Evolutionary conservation across 768 basidiomycete species (phyloP).

Genomic region (Boletus sp.): DNA sequence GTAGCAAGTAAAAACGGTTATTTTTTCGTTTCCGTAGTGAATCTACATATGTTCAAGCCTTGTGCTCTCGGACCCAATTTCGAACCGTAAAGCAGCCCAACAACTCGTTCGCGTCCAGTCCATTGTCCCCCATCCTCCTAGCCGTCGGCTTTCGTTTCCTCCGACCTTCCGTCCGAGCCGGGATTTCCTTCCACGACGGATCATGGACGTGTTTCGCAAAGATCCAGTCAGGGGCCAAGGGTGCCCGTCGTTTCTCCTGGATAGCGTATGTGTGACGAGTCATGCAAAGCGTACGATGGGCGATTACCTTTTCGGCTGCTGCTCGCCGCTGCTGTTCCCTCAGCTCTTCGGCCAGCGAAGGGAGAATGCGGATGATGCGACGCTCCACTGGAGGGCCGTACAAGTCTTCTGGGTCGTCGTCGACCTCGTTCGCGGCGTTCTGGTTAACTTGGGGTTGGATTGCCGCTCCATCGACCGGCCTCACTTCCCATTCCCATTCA

Average conservation of each 20-base stretch:
- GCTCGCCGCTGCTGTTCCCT: constrained; percentile 20
- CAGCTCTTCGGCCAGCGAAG: constrained; percentile 25
- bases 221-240: constrained; percentile 28
- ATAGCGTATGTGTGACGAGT: neutral
- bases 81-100: constrained; percentile 16
- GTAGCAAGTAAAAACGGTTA: too few species aligned
- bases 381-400: constrained; percentile 29
- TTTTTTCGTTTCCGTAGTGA: too few species aligned
- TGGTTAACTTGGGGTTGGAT: constrained; percentile 1
- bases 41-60: too few species aligned
- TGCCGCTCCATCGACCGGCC: neutral
- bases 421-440: neutral
- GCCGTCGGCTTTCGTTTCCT: constrained; percentile 16
- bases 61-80: constrained; percentile 18
- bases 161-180: neutral
- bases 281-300: neutral
- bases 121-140: constrained; percentile 12
- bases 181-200: constrained; percentile 14
- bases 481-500: neutral
- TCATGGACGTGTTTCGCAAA: constrained; percentile 17
- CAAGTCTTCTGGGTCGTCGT: constrained; percentile 27
- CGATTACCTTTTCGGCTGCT: constrained; percentile 16
- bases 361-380: constrained; percentile 26
- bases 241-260: constrained; percentile 14
- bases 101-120: constrained; percentile 14